Base-by-base conservation (phyloP, 345 rosid genomes). In the Triadica sebifera region DNA sequence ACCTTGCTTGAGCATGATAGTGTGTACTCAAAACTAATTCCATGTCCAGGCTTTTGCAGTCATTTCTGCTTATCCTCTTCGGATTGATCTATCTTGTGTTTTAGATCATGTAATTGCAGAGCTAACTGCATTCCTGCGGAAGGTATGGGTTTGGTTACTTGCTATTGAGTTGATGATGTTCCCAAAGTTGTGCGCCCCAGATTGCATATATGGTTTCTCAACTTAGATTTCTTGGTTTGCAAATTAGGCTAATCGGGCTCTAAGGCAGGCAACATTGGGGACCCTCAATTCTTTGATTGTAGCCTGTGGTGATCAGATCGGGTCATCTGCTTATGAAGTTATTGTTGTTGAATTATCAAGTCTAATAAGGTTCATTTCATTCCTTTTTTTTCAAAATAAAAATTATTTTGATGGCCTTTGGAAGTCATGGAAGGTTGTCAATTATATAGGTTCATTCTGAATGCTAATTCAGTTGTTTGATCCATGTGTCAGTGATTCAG, bases 231-330 rank as follows among this genome's bases (percentile, higher is more conserved):
- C 13, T 68, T 76, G 63, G 49, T 76, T 81, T 77, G 74, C 15
- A 49, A 65, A 65, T 76, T 84, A 96, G 99, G 99, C 99, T 38
- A 91, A 96, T 79, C 91, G 99, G 29, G 97, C 89, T 71, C 73
- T 96, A 77, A 86, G 99, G 80, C 98, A 91, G 87, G 98, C 98
- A 67, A 91, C 99, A 38, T 74, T 96, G 61, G 90, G 93, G 69
- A 93, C 99, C 41, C 85, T 96, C 73, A 93, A 93, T 83, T 91
- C 93, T 65, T 84, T 96, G 71, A 85, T 93, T 72, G 80, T 73
- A 70, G 96, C 96, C 60, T 96, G 93, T 78, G 97, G 99, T 75
- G 98, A 93, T 79, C 83, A 88, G 74, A 96, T 96, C 75, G 89
- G 91, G 70, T 87, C 98, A 68, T 86, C 93, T 70, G 87, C 99